phyloP scores from a whole-genome alignment of 2,329 filamentous ascomycete species.

The Botrytis paeoniae region DNA sequence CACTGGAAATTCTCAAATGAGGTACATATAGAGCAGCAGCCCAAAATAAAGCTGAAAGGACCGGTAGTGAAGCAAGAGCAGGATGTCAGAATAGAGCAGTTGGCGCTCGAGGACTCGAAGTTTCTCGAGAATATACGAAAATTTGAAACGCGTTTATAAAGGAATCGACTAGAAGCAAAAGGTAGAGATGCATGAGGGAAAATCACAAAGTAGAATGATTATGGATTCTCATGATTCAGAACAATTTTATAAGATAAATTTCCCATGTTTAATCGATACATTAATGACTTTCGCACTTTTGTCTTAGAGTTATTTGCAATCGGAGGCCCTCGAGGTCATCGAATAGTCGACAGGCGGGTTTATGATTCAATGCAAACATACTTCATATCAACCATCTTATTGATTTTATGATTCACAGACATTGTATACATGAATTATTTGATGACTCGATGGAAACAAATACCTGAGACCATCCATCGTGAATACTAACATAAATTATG shows the following conservation, averaged over 20 bases:
- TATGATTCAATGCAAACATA: background rate
- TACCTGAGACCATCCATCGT: background rate
- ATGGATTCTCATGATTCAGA: background rate
- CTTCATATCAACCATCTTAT: background rate
- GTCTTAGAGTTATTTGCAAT: background rate
- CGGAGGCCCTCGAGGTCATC: background rate
- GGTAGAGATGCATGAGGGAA: background rate
- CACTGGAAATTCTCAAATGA: background rate
- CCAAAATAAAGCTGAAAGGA: too few species aligned
- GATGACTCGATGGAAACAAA: background rate
- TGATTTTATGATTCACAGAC: background rate
- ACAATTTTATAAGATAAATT: background rate
- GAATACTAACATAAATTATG: background rate
- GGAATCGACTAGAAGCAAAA: background rate
- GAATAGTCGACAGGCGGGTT: background rate
- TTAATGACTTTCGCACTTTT: background rate
- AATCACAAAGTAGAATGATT: background rate
- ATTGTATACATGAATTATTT: background rate
- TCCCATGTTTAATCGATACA: background rate
- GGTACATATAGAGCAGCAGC: background rate
- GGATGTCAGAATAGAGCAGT: background rate
- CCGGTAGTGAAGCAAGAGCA: background rate
- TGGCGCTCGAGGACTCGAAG: background rate
- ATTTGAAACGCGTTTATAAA: background rate
- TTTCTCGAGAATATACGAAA: too few species aligned